phyloP scores from a whole-genome alignment of 225 moss, liverwort and hornwort genomes.

The Marchantia polymorpha region DNA sequence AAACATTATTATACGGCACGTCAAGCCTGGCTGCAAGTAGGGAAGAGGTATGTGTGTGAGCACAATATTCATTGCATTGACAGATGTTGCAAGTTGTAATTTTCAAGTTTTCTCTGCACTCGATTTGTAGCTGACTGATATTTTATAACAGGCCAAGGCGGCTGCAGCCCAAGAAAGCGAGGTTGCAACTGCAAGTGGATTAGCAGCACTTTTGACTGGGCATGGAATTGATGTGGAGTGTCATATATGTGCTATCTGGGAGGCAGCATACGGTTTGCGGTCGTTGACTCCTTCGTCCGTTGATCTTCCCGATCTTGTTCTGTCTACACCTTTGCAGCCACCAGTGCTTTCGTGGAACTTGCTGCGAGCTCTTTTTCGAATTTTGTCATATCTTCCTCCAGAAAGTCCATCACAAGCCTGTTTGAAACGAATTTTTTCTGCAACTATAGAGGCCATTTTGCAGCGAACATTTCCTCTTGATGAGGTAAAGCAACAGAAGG shows the following conservation, averaged over 20 bases:
- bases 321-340: conserved; percentile 35
- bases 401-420: conserved; percentile 34
- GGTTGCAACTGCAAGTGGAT: conserved; percentile 33
- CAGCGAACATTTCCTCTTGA: conserved; percentile 42
- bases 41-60: conserved; percentile 30
- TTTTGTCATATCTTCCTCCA: conserved; percentile 39
- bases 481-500: conserved; percentile 23
- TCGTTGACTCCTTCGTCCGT: conserved; percentile 16
- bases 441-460: conserved; percentile 42
- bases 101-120: background rate
- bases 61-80: background rate
- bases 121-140: background rate
- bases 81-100: background rate
- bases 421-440: conserved; percentile 38
- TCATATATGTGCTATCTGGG: conserved; percentile 47
- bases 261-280: conserved; percentile 44
- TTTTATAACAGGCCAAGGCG: conserved; percentile 33
- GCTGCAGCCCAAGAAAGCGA: conserved; percentile 36
- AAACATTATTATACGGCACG: conserved; percentile 29
- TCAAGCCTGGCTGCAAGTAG: conserved; percentile 25
- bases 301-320: conserved; percentile 28
- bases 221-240: conserved; percentile 46
- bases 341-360: conserved; percentile 47
- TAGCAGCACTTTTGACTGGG: conserved; percentile 41
- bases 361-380: conserved; percentile 41